These are phyloP conservation scores for Theileria sp. DNA, from an alignment of 169 alveolate species.

Conservation along the genomic window DNA sequence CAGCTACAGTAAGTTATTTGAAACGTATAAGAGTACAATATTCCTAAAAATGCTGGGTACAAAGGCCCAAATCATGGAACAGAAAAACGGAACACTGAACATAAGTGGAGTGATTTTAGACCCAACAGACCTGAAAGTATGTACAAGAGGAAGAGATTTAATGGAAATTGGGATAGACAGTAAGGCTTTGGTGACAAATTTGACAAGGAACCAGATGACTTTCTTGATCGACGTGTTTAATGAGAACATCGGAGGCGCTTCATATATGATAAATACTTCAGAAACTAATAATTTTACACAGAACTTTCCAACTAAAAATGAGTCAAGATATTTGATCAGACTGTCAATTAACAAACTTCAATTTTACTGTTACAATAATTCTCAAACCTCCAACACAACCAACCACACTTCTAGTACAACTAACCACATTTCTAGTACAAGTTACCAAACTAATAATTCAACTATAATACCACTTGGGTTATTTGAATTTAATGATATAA, in stretches of 20 bases:
- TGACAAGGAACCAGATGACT: slow-evolving; percentile 48
- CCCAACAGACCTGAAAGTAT: slow-evolving; percentile 57
- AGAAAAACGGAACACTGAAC: slow-evolving; percentile 35
- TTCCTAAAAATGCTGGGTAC: slow-evolving; percentile 63
- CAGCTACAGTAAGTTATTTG: slow-evolving; percentile 62
- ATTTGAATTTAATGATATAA: slow-evolving; percentile 31
- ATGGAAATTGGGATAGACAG: slow-evolving; percentile 59
- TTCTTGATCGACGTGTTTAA: slow-evolving; percentile 54
- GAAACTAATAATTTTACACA: slow-evolving; percentile 20
- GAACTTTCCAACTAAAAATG: slow-evolving; percentile 22
- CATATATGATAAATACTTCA: slow-evolving; percentile 13
- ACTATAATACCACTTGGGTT: slow-evolving; percentile 33
- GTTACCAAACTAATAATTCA: background rate
- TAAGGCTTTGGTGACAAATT: slow-evolving; percentile 53
- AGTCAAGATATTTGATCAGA: slow-evolving; percentile 9
- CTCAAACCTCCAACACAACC: background rate
- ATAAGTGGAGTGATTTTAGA: slow-evolving; percentile 46
- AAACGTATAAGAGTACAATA: slow-evolving; percentile 28
- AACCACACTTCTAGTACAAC: background rate
- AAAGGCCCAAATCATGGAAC: slow-evolving; percentile 54
- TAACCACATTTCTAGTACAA: background rate
- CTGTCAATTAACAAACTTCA: slow-evolving; percentile 38
- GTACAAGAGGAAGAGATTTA: slow-evolving; percentile 61
- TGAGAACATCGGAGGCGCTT: slow-evolving; percentile 55
- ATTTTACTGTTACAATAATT: slow-evolving; percentile 17